Evolutionary conservation across 2,329 filamentous ascomycete genomes (phyloP).

Genomic region (Fusarium sp.): DNA sequence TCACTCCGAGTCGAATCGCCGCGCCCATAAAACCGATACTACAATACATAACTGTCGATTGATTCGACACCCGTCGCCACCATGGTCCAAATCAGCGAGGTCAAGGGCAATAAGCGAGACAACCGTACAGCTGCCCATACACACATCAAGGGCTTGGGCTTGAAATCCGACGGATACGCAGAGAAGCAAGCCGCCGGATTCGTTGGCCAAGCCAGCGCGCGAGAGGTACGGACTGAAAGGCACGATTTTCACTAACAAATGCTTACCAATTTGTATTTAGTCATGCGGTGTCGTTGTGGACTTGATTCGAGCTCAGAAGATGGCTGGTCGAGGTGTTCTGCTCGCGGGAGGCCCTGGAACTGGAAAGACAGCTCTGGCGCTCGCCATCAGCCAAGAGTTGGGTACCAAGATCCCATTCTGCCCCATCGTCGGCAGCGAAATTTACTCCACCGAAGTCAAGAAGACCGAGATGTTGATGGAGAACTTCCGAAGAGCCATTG

Average conservation of each 20-base stretch:
- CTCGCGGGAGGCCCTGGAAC: constrained; percentile 95
- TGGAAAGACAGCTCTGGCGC: constrained; percentile 94
- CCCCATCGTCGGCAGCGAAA: constrained; percentile 96
- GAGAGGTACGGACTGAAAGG: constrained; percentile 74
- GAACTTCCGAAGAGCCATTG: constrained; percentile 97
- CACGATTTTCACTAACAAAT: background rate
- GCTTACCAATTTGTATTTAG: constrained; percentile 57
- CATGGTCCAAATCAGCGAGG: constrained; percentile 93
- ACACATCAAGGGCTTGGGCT: constrained; percentile 94
- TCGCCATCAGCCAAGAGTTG: constrained; percentile 95
- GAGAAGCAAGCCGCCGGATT: constrained; percentile 85
- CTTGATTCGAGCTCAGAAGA: constrained; percentile 94
- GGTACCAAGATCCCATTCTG: constrained; percentile 99
- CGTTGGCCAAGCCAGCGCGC: constrained; percentile 85
- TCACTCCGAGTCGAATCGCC: constrained; percentile 11
- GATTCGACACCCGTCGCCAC: constrained; percentile 51
- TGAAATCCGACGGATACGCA: constrained; percentile 86
- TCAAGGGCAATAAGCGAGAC: constrained; percentile 93
- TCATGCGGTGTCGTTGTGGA: constrained; percentile 97
- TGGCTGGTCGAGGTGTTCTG: constrained; percentile 93
- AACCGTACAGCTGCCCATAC: constrained; percentile 97
- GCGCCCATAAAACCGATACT: background rate
- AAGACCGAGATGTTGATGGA: constrained; percentile 99
- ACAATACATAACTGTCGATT: constrained; percentile 17
- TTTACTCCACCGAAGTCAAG: constrained; percentile 98